Conservation (phyloP, 345 rosid species). For the Geranium rotundifolium region DNA sequence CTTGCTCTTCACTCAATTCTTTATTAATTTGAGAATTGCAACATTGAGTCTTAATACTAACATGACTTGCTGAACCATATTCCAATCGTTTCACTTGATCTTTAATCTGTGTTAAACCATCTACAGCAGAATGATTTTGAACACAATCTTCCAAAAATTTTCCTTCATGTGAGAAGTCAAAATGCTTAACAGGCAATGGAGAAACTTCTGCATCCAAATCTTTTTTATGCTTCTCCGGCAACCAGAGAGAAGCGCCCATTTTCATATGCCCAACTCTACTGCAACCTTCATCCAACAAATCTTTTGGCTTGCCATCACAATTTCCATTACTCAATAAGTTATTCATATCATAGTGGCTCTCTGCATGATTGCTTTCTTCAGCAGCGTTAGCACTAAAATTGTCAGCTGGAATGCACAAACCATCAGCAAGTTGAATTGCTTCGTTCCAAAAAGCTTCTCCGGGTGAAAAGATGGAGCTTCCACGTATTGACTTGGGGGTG, state of each 20-base stretch:
- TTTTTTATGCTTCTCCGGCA: constrained; percentile 24
- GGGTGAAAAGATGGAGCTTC: constrained; percentile 88
- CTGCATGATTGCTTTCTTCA: constrained; percentile 14
- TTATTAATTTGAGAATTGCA: constrained; percentile 17
- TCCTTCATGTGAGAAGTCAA: constrained; percentile 63
- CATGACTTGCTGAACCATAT: constrained; percentile 11
- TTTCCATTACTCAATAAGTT: constrained; percentile 20
- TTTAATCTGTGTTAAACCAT: constrained; percentile 6
- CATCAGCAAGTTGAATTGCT: constrained; percentile 88
- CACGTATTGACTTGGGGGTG: constrained; percentile 65
- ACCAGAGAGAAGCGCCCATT: constrained; percentile 25
- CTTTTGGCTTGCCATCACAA: constrained; percentile 22
- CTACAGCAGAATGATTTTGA: constrained; percentile 13
- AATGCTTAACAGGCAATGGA: constrained; percentile 73
- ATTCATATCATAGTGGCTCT: constrained; percentile 13
- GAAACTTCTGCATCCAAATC: constrained; percentile 33
- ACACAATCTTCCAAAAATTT: constrained; percentile 29
- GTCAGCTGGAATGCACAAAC: constrained; percentile 36
- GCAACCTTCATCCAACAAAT: constrained; percentile 30
- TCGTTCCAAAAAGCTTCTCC: constrained; percentile 98
- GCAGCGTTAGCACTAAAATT: constrained; percentile 17
- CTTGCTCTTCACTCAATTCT: constrained; percentile 20
- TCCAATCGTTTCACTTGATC: neutral
- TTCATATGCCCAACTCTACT: constrained; percentile 26
- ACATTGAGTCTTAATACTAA: constrained; percentile 12